These are phyloP conservation scores for Cercis canadensis DNA, from an alignment of 306 rosid genomes.

Conservation along the genomic window DNA sequence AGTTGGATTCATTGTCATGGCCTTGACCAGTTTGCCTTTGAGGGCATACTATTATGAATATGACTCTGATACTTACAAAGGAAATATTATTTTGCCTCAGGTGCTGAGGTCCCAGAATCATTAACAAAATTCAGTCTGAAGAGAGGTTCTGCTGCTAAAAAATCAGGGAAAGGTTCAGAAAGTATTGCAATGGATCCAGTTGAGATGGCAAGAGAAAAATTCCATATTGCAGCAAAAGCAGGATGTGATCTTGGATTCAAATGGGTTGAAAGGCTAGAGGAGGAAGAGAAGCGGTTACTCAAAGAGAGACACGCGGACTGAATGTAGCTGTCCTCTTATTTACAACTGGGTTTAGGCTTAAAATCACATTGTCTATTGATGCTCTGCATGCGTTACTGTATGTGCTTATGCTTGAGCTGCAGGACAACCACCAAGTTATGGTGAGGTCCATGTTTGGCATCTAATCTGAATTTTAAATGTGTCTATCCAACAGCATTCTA, in stretches of 20 bases:
- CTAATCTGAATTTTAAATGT: too few relatives aligned
- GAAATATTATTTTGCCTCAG: conserved; percentile 48
- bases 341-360: too few relatives aligned
- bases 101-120: conserved; percentile 76
- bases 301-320: conserved; percentile 22
- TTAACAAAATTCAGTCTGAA: conserved; percentile 52
- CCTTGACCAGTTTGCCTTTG: conserved; percentile 12
- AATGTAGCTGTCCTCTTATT: not conserved
- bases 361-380: too few relatives aligned
- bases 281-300: conserved; percentile 70
- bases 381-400: too few relatives aligned
- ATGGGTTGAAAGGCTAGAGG: conserved; percentile 84
- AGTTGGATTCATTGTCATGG: conserved; percentile 11
- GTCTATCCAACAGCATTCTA: too few relatives aligned
- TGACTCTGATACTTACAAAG: conserved; percentile 26
- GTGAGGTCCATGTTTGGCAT: too few relatives aligned
- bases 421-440: too few relatives aligned
- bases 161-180: conserved; percentile 51
- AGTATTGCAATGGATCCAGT: conserved; percentile 48
- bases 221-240: conserved; percentile 77
- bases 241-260: conserved; percentile 89
- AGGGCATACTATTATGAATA: not conserved
- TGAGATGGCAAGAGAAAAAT: conserved; percentile 87
- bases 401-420: too few relatives aligned
- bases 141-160: conserved; percentile 52